Evolutionary conservation across 2,329 filamentous ascomycete species (phyloP).

Genomic region (Pseudogymnoascus sp.): DNA sequence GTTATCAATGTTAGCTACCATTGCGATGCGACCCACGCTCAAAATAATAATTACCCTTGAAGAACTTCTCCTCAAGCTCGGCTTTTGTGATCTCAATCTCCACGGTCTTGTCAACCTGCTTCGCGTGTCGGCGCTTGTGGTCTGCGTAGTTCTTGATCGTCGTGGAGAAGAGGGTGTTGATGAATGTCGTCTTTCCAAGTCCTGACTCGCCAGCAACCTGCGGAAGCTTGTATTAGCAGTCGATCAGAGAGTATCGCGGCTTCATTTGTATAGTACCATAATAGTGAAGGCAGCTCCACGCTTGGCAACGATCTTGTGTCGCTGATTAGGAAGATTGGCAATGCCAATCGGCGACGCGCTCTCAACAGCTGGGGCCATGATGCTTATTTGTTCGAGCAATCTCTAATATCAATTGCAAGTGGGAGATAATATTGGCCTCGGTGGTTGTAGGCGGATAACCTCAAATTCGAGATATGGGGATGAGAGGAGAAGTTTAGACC

Average conservation of each 20-base stretch:
- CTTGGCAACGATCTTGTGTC: slow-evolving; percentile 67
- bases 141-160: slow-evolving; percentile 99
- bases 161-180: slow-evolving; percentile 99
- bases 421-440: background rate
- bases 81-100: slow-evolving; percentile 99
- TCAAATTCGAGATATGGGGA: slow-evolving; percentile 1
- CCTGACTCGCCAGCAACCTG: slow-evolving; percentile 98
- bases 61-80: slow-evolving; percentile 99
- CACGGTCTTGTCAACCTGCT: slow-evolving; percentile 99
- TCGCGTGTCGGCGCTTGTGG: slow-evolving; percentile 97
- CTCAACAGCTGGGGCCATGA: slow-evolving; percentile 52
- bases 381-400: slow-evolving; percentile 11
- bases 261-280: slow-evolving; percentile 57
- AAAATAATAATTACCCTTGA: slow-evolving; percentile 67
- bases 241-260: slow-evolving; percentile 19
- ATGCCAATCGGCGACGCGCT: slow-evolving; percentile 64
- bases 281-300: slow-evolving; percentile 98
- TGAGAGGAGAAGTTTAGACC: slow-evolving; percentile 5
- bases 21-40: background rate
- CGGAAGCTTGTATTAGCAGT: slow-evolving; percentile 8
- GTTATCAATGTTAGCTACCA: slow-evolving; percentile 19
- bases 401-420: background rate
- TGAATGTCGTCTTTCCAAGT: slow-evolving; percentile 98
- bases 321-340: slow-evolving; percentile 66
- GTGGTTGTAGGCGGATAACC: background rate